Base-by-base conservation (phyloP, 192 early-diverging fungal genomes). In the Podila epicladia region DNA sequence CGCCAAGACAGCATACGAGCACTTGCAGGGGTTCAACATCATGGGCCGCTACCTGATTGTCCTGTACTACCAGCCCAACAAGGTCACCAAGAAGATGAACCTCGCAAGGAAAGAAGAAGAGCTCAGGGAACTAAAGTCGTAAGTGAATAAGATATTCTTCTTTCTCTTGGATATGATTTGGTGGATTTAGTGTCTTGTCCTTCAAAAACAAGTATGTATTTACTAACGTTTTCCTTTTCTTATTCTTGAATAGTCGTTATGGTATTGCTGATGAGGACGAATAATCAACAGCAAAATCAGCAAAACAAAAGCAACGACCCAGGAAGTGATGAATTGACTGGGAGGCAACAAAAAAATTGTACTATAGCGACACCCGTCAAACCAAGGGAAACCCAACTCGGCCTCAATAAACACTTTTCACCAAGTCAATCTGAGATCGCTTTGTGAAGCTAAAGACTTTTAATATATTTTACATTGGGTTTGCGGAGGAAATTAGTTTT, bases 1-100 rank as follows among this genome's bases (percentile, higher is more conserved):
- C 70, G 96, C 97, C 33, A 99, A 99, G 83, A 93, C 93, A 20
- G 98, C 98, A 0, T 97, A 96, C 77, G 96, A 98, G 64, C 97
- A 98, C 79, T 76, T 99, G 20, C 93, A 93, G 58, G 98, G 98
- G 51, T 99, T 97, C 84, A 99, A 99, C 76, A 93, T 99, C 38
- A 91, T 95, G 87, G 94, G 95, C 1, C 86, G 98, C 71, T 99
- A 99, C 73, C 73, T 99, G 78, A 95, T 99, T 55, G 95, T 99
- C 5, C 84, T 97, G 33, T 99, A 98, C 69, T 95, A 95, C 83
- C 92, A 94, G 68, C 85, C 93, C 20, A 92, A 91, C 67, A 94
- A 97, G 78, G 87, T 90, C 66, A 87, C 90, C 9, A 95, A 93
- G 70, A 95, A 91, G 82, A 79, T 88, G 80, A 95, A 97, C 84